phyloP scores from a whole-genome alignment of 306 rosid genomes.

The Astragalus glycyphyllos region DNA sequence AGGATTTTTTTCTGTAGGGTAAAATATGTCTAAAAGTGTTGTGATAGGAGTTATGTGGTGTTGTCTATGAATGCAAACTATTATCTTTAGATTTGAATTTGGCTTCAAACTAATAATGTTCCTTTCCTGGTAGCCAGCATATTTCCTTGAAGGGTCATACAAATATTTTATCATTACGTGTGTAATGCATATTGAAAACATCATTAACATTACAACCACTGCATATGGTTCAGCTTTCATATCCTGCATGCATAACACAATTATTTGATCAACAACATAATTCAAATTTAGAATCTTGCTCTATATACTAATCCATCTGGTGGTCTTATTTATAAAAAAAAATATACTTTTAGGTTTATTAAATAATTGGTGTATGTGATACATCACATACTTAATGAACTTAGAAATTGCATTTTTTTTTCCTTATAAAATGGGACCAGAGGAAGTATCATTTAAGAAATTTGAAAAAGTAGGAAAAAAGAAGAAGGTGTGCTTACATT shows the following conservation, averaged over 20 bases:
- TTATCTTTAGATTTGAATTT: slow-evolving; percentile 39
- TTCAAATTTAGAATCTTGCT: too few relatives aligned
- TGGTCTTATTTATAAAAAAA: too few relatives aligned
- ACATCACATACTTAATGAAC: too few relatives aligned
- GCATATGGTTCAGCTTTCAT: background rate
- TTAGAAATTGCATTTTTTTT: too few relatives aligned
- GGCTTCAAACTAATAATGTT: slow-evolving; percentile 45
- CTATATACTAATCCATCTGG: too few relatives aligned
- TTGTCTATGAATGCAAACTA: slow-evolving; percentile 53
- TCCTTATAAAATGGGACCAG: too few relatives aligned
- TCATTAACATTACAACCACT: background rate
- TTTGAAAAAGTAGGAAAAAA: too few relatives aligned
- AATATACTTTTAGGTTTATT: too few relatives aligned
- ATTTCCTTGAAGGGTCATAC: slow-evolving; percentile 61
- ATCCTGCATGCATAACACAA: slow-evolving; percentile 41
- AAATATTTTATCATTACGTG: slow-evolving; percentile 43
- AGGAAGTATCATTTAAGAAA: too few relatives aligned
- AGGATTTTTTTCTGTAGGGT: slow-evolving; percentile 43
- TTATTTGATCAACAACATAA: background rate
- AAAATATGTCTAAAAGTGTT: slow-evolving; percentile 44
- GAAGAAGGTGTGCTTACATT: slow-evolving; percentile 22
- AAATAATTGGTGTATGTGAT: too few relatives aligned
- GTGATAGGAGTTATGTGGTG: slow-evolving; percentile 44
- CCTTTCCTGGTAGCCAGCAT: slow-evolving; percentile 47
- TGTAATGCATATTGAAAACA: slow-evolving; percentile 27